Evolutionary conservation across 495 filamentous ascomycete species (phyloP), one percentile per base, ranked within the genome.

Genomic region (Filosporella fistucella): DNA sequence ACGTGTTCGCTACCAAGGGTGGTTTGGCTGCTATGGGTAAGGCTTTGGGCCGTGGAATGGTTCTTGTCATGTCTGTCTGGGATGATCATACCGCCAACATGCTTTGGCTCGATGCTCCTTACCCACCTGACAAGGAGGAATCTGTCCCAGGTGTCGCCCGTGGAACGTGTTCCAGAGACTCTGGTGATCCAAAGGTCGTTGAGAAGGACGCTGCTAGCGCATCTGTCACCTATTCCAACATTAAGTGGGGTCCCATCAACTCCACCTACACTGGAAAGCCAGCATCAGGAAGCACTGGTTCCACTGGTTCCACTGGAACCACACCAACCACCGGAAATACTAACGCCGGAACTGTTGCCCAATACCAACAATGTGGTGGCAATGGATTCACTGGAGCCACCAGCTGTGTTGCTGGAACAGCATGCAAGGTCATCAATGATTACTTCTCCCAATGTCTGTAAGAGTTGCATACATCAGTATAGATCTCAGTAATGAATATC

Each of bases 81-180:
- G 81, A 87, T 60, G 84, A 87, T 59, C 77, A 89, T 67, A 67
- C 73, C 59, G 68, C 74, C 66, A 75, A 86, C 68, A 89, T 89
- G 86, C 74, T 84, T 52, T 91, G 88, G 88, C 80, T 93, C 57
- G 87, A 91, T 72, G 80, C 80, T 60, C 75, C 67, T 63, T 89
- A 81, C 70, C 87, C 86, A 3, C 65, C 72, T 33, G 72, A 74
- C 60, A 71, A 63, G 13, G 63, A 68, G 32, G 41, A 70, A 4
- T 60, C 70, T 48, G 59, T 59, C n/a, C 82, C 84, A 29, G 87
- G 87, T 64, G 75, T 79, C 45, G 72, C 71, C 54, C 84, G 88
- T 64, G 88, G 88, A 43, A 73, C 76, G 49, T 93, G 88, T 68
- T 45, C 74, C 30, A 71, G 68, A 47, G 65, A 62, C 63, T 81